phyloP scores from a whole-genome alignment of 2,329 filamentous ascomycete species.

The Fonsecaea erecta region DNA sequence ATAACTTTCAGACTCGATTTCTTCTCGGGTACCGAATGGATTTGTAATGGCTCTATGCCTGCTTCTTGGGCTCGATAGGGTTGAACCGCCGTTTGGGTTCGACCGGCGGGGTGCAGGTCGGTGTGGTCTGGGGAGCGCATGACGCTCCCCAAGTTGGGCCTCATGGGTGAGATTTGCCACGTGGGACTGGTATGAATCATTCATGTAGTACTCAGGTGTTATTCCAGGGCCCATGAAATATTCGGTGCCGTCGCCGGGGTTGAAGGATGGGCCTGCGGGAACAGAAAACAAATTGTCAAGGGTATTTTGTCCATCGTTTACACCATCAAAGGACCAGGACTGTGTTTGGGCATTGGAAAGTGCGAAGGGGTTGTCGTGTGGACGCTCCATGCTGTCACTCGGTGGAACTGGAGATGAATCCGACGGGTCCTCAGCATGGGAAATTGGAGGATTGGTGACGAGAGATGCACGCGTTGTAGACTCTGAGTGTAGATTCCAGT shows the following conservation, averaged over 20 bases:
- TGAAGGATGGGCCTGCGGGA: not conserved
- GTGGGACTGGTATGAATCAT: not conserved
- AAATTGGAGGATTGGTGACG: not conserved
- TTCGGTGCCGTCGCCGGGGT: not conserved
- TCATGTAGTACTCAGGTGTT: not conserved
- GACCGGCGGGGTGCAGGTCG: not conserved
- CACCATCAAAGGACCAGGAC: conserved; percentile 19
- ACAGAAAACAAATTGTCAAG: not conserved
- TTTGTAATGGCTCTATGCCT: conserved; percentile 20
- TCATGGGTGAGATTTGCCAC: not conserved
- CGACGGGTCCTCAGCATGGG: not conserved
- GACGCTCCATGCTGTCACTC: conserved; percentile 16
- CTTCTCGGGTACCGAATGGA: conserved; percentile 36
- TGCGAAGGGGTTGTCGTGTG: conserved; percentile 2
- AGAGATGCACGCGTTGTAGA: conserved; percentile 16
- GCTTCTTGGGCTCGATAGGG: not conserved
- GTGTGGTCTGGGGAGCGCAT: not conserved
- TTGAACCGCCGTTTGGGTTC: not conserved
- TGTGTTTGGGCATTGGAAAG: not conserved
- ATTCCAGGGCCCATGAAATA: not conserved
- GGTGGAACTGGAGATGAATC: not conserved
- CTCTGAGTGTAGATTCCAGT: conserved; percentile 31
- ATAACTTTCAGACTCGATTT: conserved; percentile 35
- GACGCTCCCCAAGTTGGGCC: not conserved
- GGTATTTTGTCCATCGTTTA: not conserved